Evolutionary conservation across 495 filamentous ascomycete species (phyloP), one percentile per base, ranked within the genome.

Genomic region (Talaromyces ruber): DNA sequence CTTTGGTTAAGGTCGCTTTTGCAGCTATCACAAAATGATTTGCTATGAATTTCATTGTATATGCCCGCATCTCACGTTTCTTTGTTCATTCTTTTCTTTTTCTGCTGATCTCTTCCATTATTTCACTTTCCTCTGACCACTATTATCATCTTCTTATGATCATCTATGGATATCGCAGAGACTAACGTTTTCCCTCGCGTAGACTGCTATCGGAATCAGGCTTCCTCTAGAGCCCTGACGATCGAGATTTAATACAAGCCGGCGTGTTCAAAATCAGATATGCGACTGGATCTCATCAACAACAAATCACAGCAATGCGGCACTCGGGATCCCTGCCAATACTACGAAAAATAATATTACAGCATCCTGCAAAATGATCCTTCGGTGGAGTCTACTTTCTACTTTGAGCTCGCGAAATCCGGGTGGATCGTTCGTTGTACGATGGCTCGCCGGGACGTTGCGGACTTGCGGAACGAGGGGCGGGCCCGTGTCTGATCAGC

Each of bases 151-250:
- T 64, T 60, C 54, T 62, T 57, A 59, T 59, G 57, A 54, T 61
- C 18, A 54, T 30, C 51, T 55, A 43, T 63, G 43, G 47, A 26
- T 61, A 25, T 59, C 60, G 58, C 51, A 32, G 60, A 34, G 30
- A 63, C 53, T 56, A 63, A 57, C 34, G 29, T 61, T 66, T 25
- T 63, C 29, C 65, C 59, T 70, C 64, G 64, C 74, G 74, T 78
- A 90, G 87, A 77, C 79, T 90, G 64, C 78, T 90, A 55, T 87
- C 86, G 64, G 87, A 90, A 76, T 90, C 87, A 64, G 87, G 87
- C 69, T 90, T 90, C 78, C 77, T 90, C 72, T 89, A 84, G 80
- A 64, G 63, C 64, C 63, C 47, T 58, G 26, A 62, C 59, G 34
- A 47, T 45, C 37, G 39, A 51, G 32, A 60, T 9, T 30, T 52